Evolutionary conservation across 176 grass and related monocot genomes (phyloP), one percentile per base, ranked within the genome.

Genomic region (Saccharum spontaneum): DNA sequence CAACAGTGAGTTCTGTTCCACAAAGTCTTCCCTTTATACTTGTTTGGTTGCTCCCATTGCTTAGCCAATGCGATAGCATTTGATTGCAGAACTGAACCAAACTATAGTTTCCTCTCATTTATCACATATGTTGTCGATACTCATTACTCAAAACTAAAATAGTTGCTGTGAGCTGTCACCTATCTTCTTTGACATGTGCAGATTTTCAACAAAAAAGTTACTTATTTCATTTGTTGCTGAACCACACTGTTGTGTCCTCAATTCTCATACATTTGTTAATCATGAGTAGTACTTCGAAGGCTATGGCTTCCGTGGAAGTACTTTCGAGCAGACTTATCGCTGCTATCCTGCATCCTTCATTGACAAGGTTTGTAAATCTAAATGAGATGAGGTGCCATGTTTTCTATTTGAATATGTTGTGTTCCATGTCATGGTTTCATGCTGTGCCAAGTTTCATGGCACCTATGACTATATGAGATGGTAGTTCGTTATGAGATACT

Each of bases 291-390:
- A 90, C 71, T 99, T 94, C 0, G 97, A 96, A 36, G 91, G 94
- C 80, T 99, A 91, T 86, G 90, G 88, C 71, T 95, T 89, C 81
- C 94, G 88, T 88, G 94, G 91, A 57, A 96, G 57, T 76, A 89
- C 88, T 84, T 99, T 99, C 9, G 97, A 99, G 87, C 97, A 96
- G 82, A 96, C 97, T 12, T 99, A 99, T 24, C 94, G 90, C 48
- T 99, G 97, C 83, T 99, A 97, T 48, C 93, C 97, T 78, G 91
- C 93, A 13, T 99, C 97, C 30, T 99, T 99, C 72, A 99, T 99
- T 78, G 97, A 99, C 77, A 99, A 99, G 97, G 97, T 96, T 79
- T 67, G 65, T 74, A 24, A 83, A 74, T 66, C 50, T 68, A 70
- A 73, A 88, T 68, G 5, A 11, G 8, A 68, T 76, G n/a, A 75